Evolutionary conservation across 1,139 yeast genomes (phyloP), one percentile per base, ranked within the genome.

Genomic region (Debaryomyces robertsiae): DNA sequence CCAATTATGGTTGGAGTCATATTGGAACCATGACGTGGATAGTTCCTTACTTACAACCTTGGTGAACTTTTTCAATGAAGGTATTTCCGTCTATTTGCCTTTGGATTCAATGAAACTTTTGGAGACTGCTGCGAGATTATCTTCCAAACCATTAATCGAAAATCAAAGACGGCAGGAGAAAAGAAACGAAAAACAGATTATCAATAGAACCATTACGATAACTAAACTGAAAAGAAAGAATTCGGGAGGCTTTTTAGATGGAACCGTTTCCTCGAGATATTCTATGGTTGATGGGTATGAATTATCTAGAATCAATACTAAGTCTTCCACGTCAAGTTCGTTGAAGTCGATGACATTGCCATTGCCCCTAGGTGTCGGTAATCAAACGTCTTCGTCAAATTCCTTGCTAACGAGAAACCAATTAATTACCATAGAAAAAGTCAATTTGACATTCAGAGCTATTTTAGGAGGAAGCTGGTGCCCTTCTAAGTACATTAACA

Each of bases 1-100:
- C 53, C 85, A 81, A 54, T 67, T 81, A 38, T 91, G 98, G 98
- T 65, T 90, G 61, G 95, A 88, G 60, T 83, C 93, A 40, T 89
- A 84, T 57, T 91, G 96, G 96, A 78, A 81, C 50, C 78, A 73
- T 41, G 73, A 76, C 25, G 53, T 67, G 10, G 96, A 89, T 56
- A 77, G 75, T 46, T 67, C 63, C 17, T 69, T 82, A 25, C 62
- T 90, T 35, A 80, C 93, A 9, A 82, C 89, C 0, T 65, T 89
- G 54, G 72, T 86, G 30, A 84, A 84, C 55, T 84, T 89, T 54
- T 83, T 87, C 56, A 86, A 86, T 59, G 93, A 85, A 60, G 88
- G 84, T 13, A 71, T 82, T 17, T 69, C 79, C 11, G 54, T 58
- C 9, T 69, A 62, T 43, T 65, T 84, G 43, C 93, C 91, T 0